Evolutionary conservation across 2,329 filamentous ascomycete species (phyloP).

Genomic region (Fusarium napiforme): DNA sequence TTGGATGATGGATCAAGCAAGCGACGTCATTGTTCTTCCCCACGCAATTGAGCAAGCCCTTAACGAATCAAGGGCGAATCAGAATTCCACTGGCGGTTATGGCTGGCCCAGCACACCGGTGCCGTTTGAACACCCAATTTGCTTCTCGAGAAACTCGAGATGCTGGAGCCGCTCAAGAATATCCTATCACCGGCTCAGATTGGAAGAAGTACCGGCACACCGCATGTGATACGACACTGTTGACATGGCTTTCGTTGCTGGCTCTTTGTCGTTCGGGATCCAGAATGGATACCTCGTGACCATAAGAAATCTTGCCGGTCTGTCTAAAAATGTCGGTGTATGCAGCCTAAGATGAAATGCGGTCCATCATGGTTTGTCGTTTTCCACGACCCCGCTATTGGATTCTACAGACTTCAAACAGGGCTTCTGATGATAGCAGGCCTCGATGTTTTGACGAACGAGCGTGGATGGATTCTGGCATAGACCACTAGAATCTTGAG

Average conservation of each 20-base stretch:
- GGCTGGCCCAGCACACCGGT: slow-evolving; percentile 44
- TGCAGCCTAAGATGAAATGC: slow-evolving; percentile 21
- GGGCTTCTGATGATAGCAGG: not conserved
- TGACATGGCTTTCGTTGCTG: slow-evolving; percentile 24
- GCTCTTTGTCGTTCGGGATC: slow-evolving; percentile 17
- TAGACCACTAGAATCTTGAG: not conserved
- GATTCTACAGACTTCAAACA: slow-evolving; percentile 14
- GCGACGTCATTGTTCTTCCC: slow-evolving; percentile 45
- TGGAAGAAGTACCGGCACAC: slow-evolving; percentile 23
- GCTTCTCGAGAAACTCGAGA: slow-evolving; percentile 21
- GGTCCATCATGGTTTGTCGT: slow-evolving; percentile 16
- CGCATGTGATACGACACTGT: slow-evolving; percentile 38
- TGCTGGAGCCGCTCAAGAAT: slow-evolving; percentile 19
- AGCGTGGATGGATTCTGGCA: slow-evolving; percentile 17
- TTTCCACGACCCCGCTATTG: slow-evolving; percentile 33
- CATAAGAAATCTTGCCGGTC: slow-evolving; percentile 34
- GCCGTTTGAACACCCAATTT: slow-evolving; percentile 36
- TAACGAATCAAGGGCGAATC: slow-evolving; percentile 36
- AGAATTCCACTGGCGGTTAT: slow-evolving; percentile 35
- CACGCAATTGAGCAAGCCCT: slow-evolving; percentile 31
- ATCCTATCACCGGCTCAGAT: slow-evolving; percentile 18
- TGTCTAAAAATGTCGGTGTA: slow-evolving; percentile 46
- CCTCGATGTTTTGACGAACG: slow-evolving; percentile 9
- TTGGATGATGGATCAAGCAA: slow-evolving; percentile 32
- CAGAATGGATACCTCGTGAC: slow-evolving; percentile 34